A percentile compares a stretch with the other conserved stretches of the same genome.
Conservation (phyloP, 1,139 yeast genomes). For the Pichia sp. region DNA sequence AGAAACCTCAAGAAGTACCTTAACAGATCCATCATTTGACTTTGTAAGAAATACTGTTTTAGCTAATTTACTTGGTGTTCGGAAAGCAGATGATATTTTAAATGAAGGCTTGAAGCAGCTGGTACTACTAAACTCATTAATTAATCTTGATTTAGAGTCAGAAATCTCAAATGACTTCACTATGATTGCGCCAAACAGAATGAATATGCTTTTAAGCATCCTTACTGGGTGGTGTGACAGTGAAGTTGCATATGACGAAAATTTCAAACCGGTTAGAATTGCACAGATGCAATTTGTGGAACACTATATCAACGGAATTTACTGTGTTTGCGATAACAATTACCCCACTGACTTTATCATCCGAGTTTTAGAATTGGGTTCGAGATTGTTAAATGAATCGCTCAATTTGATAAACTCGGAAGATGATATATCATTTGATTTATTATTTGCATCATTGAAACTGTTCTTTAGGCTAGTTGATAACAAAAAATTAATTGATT, state of each 20-base stretch:
- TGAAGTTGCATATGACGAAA: slow-evolving; percentile 50
- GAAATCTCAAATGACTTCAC: slow-evolving; percentile 22
- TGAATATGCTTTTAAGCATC: slow-evolving; percentile 49
- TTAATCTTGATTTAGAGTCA: slow-evolving; percentile 28
- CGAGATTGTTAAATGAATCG: slow-evolving; percentile 42
- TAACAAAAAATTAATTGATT: slow-evolving; percentile 23
- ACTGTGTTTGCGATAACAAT: slow-evolving; percentile 17
- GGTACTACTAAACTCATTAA: slow-evolving; percentile 41
- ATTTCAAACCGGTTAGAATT: slow-evolving; percentile 43
- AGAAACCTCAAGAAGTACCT: too few species aligned
- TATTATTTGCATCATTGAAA: slow-evolving; percentile 43
- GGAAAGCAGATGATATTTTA: slow-evolving; percentile 31
- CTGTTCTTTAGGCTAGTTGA: slow-evolving; percentile 30
- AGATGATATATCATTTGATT: slow-evolving; percentile 21
- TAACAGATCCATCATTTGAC: too few species aligned
- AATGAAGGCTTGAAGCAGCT: slow-evolving; percentile 38
- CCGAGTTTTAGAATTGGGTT: slow-evolving; percentile 29
- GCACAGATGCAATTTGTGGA: slow-evolving; percentile 42
- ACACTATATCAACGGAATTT: slow-evolving; percentile 19
- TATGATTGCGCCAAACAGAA: slow-evolving; percentile 50
- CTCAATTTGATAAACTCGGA: slow-evolving; percentile 31
- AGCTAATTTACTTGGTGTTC: slow-evolving; percentile 56
- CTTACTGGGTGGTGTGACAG: slow-evolving; percentile 52
- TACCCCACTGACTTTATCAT: slow-evolving; percentile 25
- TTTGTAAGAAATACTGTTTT: slow-evolving; percentile 57